Conservation (phyloP, 257 asterid genomes). For the Nicotiana obtusifolia region DNA sequence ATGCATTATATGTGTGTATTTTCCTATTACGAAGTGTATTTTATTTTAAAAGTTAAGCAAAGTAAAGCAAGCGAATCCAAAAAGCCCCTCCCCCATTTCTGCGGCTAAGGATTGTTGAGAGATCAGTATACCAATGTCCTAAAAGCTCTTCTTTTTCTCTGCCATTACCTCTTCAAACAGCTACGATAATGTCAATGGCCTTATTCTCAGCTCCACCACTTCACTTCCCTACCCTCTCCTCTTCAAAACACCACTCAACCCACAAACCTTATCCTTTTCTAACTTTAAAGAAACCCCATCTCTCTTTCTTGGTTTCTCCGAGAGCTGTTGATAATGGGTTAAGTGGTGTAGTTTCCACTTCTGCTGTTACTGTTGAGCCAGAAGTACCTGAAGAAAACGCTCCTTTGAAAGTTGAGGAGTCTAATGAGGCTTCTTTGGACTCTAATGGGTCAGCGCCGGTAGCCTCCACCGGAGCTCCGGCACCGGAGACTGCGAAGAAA, state of each 20-base stretch:
- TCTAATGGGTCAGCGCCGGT: conserved; percentile 50
- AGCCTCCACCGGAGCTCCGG: conserved; percentile 25
- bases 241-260: conserved; percentile 24
- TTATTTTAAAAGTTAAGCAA: too few species aligned
- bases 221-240: conserved; percentile 37
- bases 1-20: too few species aligned
- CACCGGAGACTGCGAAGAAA: conserved; percentile 17
- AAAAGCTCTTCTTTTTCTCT: background rate
- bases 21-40: too few species aligned
- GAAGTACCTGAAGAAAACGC: conserved; percentile 2
- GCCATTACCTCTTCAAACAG: background rate
- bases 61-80: too few species aligned
- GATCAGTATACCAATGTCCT: background rate
- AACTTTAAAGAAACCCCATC: conserved; percentile 25
- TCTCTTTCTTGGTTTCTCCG: conserved; percentile 21
- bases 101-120: background rate
- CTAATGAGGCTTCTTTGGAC: conserved; percentile 24
- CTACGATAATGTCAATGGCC: conserved; percentile 29
- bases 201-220: conserved; percentile 49
- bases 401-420: background rate
- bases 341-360: conserved; percentile 25
- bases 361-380: conserved; percentile 14
- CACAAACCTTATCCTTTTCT: conserved; percentile 26
- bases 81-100: background rate
- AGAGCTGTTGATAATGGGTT: conserved; percentile 40